Base-by-base conservation (phyloP, 2,329 filamentous ascomycete genomes). In the Penicillium vulpinum region DNA sequence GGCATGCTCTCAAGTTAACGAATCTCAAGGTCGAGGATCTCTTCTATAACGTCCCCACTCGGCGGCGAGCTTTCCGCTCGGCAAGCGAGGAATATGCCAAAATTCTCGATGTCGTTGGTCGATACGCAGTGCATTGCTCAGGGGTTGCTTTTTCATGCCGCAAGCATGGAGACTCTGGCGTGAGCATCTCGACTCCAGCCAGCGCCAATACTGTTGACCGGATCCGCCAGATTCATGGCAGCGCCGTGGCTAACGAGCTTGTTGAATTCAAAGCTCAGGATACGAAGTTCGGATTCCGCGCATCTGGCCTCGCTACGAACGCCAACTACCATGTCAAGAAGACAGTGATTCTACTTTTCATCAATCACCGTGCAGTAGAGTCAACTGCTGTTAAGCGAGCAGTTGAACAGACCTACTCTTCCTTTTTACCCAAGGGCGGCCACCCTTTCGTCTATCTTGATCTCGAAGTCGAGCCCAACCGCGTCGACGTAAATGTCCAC, bases 401-500 rank as follows among this genome's bases (percentile, higher is more conserved):
- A 1, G 75, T 99, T 4, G 94, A 99, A 74, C 91, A 96, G 69
- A 92, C 89, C 0, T 99, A 97, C 72, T 83, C 88, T 10, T 80
- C 84, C 1, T 97, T 96, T 62, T 78, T 99, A 4, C 94, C 94
- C 0, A 99, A 97, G 75, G 91, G 90, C 33, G 91, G 92, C 2
- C 94, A 96, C 70, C 94, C 94, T 0, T 99, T 97, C 71, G 81
- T 93, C 56, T 99, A 99, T 70, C 81, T 99, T 26, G 94, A 88
- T 69, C 82, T 99, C 2, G 90, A 96, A 58, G 96, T 99, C 56
- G 92, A 97, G 65, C 93, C 94, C 1, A 86, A 89, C 26, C 83
- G 93, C 51, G 91, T 99, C 4, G 94, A 99, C 73, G 95, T 99
- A 70, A 99, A 99, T 66, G 89, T 99, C 0, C 94, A 99, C 73